Base-by-base conservation (phyloP, 2,329 filamentous ascomycete genomes). In the Aquanectria penicillioides region DNA sequence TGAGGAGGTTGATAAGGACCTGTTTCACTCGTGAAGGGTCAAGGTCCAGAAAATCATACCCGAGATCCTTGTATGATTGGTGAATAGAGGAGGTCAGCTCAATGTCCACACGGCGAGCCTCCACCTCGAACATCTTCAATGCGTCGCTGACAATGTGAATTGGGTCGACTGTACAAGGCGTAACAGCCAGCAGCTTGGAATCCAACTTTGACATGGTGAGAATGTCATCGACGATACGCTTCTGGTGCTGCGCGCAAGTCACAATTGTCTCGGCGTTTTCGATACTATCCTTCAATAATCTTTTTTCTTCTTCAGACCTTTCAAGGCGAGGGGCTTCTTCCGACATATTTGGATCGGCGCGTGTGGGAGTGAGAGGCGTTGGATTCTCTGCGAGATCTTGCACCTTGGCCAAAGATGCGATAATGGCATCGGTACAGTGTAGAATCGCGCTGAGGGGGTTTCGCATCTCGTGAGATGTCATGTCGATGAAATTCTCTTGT, bases 401-500 rank as follows among this genome's bases (percentile, higher is more conserved):
- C 7, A 81, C 76, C 41, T 75, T 76, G 2, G 76, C 69, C 3
- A 84, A 74, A 5, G 80, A 82, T 8, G 81, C 81, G 13, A 83
- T 81, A 25, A 92, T 90, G 51, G 89, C 88, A 62, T 93, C 90
- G 1, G 89, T 88, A 69, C 89, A 92, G 70, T 92, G 89, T 23
- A 93, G 76, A 15, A 92, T 92, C 1, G 89, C 90, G 37, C 85
- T 88, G 22, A 93, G 77, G 1, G 90, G 90, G 65, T 93, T 93
- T 22, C 89, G 83, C 84, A 91, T 89, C 70, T 91, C 89, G 70
- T 91, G 89, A 12, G 85, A 86, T 2, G 84, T 86, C 79, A 92
- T 92, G 73, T 93, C 91, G 68, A 94, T 92, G 67, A 93, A 93
- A 63, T 91, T 91, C 67, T 94, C 90, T 69, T 94, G 92, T 69